phyloP scores from a whole-genome alignment of 768 basidiomycete genomes.

The Termitomyces eurrhizus region DNA sequence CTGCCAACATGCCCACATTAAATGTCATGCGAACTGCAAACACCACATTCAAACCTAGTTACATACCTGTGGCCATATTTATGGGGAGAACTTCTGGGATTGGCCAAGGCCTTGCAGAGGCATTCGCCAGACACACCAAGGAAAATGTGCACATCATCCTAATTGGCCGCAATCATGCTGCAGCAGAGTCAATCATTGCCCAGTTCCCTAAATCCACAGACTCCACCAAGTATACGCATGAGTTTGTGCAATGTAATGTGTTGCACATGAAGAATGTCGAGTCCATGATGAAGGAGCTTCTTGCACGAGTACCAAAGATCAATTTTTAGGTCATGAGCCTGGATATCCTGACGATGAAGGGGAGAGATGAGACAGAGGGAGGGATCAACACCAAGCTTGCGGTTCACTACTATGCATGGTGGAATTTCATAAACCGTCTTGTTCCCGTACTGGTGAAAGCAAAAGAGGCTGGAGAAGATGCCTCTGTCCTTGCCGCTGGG shows the following conservation, averaged over 20 bases:
- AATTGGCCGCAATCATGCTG: conserved; percentile 43
- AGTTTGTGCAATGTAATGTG: conserved; percentile 45
- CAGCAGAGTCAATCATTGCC: conserved; percentile 39
- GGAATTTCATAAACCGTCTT: conserved; percentile 44
- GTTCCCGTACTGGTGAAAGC: conserved; percentile 41
- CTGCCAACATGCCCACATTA: conserved; percentile 20
- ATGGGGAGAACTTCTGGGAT: conserved; percentile 42
- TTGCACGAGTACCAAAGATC: conserved; percentile 36
- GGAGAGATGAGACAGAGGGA: conserved; percentile 29
- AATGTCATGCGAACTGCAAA: conserved; percentile 23
- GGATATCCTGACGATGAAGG: conserved; percentile 37
- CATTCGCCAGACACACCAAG: conserved; percentile 38
- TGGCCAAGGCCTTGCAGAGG: conserved; percentile 39
- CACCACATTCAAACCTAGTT: conserved; percentile 17
- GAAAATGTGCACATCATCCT: conserved; percentile 46
- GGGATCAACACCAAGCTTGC: conserved; percentile 31
- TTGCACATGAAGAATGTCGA: conserved; percentile 42
- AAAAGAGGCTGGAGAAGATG: conserved; percentile 44
- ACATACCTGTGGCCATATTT: conserved; percentile 30
- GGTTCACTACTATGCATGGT: conserved; percentile 48
- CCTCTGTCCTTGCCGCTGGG: conserved; percentile 38
- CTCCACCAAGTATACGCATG: conserved; percentile 22
- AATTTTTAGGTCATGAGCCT: conserved; percentile 47
- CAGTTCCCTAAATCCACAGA: conserved; percentile 29
- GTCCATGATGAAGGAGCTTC: conserved; percentile 28